phyloP scores from a whole-genome alignment of 2,329 filamentous ascomycete species.

The Penicillium carneum region DNA sequence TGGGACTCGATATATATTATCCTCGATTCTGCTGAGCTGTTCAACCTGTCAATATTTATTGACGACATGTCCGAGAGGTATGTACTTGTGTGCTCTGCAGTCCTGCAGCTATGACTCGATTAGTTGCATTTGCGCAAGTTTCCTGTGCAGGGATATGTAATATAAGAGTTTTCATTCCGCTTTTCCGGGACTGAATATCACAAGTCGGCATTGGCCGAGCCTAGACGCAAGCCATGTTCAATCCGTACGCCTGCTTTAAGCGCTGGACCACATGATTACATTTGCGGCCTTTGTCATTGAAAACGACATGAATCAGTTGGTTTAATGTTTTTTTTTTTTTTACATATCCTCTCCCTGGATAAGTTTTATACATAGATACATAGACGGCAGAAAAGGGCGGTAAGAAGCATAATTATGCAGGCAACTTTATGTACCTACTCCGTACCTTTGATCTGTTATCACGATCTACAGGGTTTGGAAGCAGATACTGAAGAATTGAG shows the following conservation, averaged over 20 bases:
- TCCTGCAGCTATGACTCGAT: constrained; percentile 1
- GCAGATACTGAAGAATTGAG: no score
- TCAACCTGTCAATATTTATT: not conserved
- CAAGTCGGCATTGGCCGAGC: not conserved
- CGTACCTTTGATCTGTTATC: not conserved
- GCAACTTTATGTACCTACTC: no score
- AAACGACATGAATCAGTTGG: no score
- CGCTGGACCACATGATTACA: not conserved
- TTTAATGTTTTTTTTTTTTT: no score
- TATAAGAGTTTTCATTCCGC: not conserved
- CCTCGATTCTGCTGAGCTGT: not conserved
- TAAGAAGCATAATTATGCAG: no score
- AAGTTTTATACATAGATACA: no score
- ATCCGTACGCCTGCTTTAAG: not conserved
- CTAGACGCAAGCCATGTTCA: not conserved
- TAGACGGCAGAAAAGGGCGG: no score
- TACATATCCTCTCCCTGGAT: no score
- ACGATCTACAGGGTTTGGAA: not conserved
- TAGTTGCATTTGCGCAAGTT: constrained; percentile 1
- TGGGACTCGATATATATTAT: not conserved
- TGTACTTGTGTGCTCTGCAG: not conserved
- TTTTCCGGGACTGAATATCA: not conserved
- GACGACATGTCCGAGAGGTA: not conserved
- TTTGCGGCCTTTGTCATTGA: no score
- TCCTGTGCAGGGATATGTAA: not conserved